These are phyloP conservation scores for Lumnitzera racemosa DNA, from an alignment of 345 rosid species.

Conservation along the genomic window DNA sequence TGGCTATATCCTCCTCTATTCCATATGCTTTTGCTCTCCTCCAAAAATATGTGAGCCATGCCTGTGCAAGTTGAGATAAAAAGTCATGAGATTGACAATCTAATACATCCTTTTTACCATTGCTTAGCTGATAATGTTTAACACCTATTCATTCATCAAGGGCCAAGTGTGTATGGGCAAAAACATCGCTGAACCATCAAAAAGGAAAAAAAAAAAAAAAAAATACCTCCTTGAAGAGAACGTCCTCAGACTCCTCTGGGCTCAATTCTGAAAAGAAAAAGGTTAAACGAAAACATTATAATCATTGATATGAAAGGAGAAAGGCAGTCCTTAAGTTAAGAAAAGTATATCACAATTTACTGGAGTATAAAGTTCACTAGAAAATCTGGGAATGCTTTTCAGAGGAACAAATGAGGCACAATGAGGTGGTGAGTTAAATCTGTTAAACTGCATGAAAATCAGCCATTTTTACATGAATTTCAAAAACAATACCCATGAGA, in stretches of 20 bases:
- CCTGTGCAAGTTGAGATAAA: slow-evolving; percentile 28
- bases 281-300: slow-evolving; percentile 5
- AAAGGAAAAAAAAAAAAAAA: background rate
- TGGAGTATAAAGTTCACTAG: background rate
- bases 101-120: background rate
- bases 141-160: no score
- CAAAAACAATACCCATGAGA: no score
- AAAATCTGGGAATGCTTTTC: no score
- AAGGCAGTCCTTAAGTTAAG: background rate
- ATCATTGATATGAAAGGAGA: background rate
- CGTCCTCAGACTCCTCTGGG: slow-evolving; percentile 96
- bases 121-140: background rate
- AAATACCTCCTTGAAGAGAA: slow-evolving; percentile 88
- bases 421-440: no score
- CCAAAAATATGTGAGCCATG: slow-evolving; percentile 99
- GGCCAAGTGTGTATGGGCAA: no score
- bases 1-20: slow-evolving; percentile 69
- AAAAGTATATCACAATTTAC: background rate
- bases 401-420: no score
- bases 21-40: slow-evolving; percentile 79
- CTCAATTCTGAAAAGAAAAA: slow-evolving; percentile 59
- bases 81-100: background rate
- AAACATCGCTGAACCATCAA: background rate
- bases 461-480: no score
- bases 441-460: no score